phyloP scores from a whole-genome alignment of 495 filamentous ascomycete species.

The Cercophora newfieldiana region DNA sequence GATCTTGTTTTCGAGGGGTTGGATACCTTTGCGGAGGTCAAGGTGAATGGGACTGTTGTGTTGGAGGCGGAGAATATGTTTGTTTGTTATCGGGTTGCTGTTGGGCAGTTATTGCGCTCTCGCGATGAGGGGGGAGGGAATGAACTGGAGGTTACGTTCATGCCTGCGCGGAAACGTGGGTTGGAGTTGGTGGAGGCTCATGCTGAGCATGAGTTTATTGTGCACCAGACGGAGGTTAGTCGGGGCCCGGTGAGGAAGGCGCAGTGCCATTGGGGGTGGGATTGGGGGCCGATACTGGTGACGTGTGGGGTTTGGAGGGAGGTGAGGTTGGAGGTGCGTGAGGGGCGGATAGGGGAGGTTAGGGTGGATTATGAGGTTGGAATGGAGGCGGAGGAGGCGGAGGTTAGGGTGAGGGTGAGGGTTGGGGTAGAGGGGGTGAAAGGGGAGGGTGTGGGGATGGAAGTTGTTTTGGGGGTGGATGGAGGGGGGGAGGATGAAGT shows the following conservation, averaged over 20 bases:
- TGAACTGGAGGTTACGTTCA: constrained; percentile 44
- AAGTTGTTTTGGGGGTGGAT: background rate
- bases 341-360: constrained; percentile 56
- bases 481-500: background rate
- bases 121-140: background rate
- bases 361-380: constrained; percentile 50
- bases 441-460: background rate
- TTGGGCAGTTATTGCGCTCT: constrained; percentile 20
- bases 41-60: constrained; percentile 60
- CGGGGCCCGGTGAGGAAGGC: constrained; percentile 46
- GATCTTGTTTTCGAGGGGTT: constrained; percentile 70
- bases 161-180: constrained; percentile 42
- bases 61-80: constrained; percentile 72
- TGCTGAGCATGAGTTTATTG: constrained; percentile 47
- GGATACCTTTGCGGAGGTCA: constrained; percentile 69
- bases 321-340: constrained; percentile 63
- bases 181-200: constrained; percentile 43
- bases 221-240: constrained; percentile 47
- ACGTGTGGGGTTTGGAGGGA: constrained; percentile 76
- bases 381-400: constrained; percentile 39
- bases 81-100: constrained; percentile 47
- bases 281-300: constrained; percentile 74
- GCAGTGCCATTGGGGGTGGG: constrained; percentile 66
- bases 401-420: constrained; percentile 32
- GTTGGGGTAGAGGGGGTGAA: background rate